Percentiles rank a stretch among this genome's conserved stretches.
phyloP scores from a whole-genome alignment of 2,329 filamentous ascomycete genomes.

The Phialophora verrucosa region DNA sequence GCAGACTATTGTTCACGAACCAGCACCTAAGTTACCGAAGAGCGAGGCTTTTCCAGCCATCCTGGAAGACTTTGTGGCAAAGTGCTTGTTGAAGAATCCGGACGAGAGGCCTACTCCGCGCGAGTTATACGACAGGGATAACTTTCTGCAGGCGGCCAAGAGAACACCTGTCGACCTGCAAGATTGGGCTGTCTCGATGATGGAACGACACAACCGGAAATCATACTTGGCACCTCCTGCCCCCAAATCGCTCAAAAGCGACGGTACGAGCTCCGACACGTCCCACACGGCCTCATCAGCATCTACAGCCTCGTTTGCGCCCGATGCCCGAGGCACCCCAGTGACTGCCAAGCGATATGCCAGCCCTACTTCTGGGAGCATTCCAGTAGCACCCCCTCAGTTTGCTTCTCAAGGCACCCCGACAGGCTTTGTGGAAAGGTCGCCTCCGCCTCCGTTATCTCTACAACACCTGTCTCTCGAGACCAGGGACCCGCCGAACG shows the following conservation, averaged over 20 bases:
- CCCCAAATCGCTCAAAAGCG: constrained; percentile 74
- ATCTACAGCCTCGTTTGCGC: constrained; percentile 46
- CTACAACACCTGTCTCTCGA: constrained; percentile 54
- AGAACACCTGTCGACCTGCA: constrained; percentile 91
- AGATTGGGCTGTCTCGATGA: constrained; percentile 91
- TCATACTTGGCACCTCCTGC: constrained; percentile 86
- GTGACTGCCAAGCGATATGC: constrained; percentile 44
- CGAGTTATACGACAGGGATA: constrained; percentile 89
- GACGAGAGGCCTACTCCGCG: constrained; percentile 88
- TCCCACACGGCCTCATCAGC: constrained; percentile 39
- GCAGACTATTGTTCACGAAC: constrained; percentile 97
- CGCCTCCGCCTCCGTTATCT: constrained; percentile 46
- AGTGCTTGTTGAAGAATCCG: constrained; percentile 89
- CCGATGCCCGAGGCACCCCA: constrained; percentile 42
- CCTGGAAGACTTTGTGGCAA: constrained; percentile 94
- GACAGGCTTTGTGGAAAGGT: constrained; percentile 41
- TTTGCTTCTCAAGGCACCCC: constrained; percentile 41
- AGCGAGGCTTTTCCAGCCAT: constrained; percentile 96
- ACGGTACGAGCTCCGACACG: constrained; percentile 43
- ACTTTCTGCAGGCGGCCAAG: constrained; percentile 95
- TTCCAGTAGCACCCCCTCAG: constrained; percentile 61
- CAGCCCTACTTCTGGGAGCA: constrained; percentile 74
- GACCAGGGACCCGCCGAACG: constrained; percentile 45
- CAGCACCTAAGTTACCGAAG: constrained; percentile 89
- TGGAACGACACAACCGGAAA: constrained; percentile 94